Evolutionary conservation across 306 rosid genomes (phyloP), one percentile per base, ranked within the genome.

Genomic region (Cyamopsis tetragonoloba): DNA sequence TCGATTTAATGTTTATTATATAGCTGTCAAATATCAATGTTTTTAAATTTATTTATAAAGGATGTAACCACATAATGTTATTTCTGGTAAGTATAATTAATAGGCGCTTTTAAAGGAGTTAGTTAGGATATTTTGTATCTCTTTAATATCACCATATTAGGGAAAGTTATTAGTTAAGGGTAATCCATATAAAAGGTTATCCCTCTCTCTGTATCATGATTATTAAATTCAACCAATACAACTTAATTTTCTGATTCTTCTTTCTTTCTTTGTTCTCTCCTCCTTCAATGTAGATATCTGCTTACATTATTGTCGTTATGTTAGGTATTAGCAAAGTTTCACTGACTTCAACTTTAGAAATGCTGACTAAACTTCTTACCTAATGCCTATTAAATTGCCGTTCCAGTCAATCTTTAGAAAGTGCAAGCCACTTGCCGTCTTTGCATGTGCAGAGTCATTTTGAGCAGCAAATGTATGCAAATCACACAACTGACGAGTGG

Each of bases 401-500:
- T 72, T 79, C 50, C 83, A 76, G 84, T 73, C 77, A 75, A 73
- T 75, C 76, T 41, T 53, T 58, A 23, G 86, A 78, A 72, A 70
- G 72, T 68, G 32, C 69, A 43, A 54, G 82, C 63, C 73, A 70
- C 63, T 28, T 74, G 56, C 70, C 87, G 1, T 70, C 61, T 70
- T 68, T 66, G 48, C 77, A 66, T 65, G 62, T 1, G 17, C 81
- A 43, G 2, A 78, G 60, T 70, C 76, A 62, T 48, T 58, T 65
- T 43, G 85, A 80, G 75, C 77, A 63, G 57, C 73, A 69, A 44
- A 71, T 66, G 54, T 56, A 68, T 76, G 59, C 37, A 73, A 74
- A 71, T 64, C 80, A 74, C 76, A 62, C 79, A 24, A 27, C 66
- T 9, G 89, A 85, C 7, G 85, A 82, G 70, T 64, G 70, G 78